These are phyloP conservation scores for Apium graveolens DNA, from an alignment of 129 eudicot genomes.

Conservation along the genomic window DNA sequence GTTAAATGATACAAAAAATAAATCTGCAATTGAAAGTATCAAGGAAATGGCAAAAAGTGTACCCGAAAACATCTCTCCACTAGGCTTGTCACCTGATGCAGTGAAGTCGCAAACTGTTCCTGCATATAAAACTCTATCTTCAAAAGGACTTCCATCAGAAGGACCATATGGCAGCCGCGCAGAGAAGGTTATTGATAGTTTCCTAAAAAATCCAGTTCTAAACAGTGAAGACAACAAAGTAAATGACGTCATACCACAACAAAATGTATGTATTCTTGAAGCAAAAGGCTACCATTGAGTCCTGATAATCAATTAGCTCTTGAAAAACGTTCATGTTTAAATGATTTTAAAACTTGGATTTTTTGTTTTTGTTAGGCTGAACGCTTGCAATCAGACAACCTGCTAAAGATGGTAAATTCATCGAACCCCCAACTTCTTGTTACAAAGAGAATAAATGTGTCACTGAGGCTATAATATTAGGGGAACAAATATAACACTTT, in stretches of 20 bases:
- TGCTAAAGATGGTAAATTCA: conserved; percentile 66
- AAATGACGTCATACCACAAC: conserved; percentile 37
- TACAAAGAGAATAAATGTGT: not conserved
- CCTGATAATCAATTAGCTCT: not conserved
- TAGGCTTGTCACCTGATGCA: conserved; percentile 10
- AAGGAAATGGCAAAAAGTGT: conserved; percentile 27
- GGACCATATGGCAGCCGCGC: conserved; percentile 42
- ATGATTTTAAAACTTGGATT: conserved; percentile 8
- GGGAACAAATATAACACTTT: not conserved
- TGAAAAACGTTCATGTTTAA: not conserved
- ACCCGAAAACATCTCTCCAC: conserved; percentile 16
- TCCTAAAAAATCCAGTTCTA: conserved; percentile 55
- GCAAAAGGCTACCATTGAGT: not conserved
- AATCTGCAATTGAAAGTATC: conserved; percentile 29
- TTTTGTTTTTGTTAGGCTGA: conserved; percentile 39
- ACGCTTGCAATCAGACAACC: conserved; percentile 42
- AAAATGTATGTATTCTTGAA: not conserved
- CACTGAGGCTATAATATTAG: not conserved
- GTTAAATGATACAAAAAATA: conserved; percentile 20
- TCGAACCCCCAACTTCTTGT: not conserved
- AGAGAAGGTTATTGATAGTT: conserved; percentile 50
- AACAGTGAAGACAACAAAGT: conserved; percentile 34
- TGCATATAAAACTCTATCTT: conserved; percentile 17
- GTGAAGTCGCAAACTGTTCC: conserved; percentile 11
- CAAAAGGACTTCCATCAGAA: conserved; percentile 21